Conservation (phyloP, 768 basidiomycete species). For the Collybia sordida region DNA sequence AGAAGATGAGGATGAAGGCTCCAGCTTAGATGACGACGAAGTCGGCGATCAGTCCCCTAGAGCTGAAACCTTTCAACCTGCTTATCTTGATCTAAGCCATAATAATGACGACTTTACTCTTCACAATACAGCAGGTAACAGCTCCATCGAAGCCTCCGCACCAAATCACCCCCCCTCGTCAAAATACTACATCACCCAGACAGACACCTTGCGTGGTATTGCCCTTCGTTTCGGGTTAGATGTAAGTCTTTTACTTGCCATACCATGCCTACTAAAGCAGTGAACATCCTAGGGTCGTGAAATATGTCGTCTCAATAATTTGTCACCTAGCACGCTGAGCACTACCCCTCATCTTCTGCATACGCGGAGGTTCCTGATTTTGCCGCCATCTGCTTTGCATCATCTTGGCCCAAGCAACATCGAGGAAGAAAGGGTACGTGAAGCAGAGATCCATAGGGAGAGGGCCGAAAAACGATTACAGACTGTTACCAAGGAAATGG, state of each 20-base stretch:
- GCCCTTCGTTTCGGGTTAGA: constrained; percentile 59
- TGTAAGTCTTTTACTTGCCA: constrained; percentile 38
- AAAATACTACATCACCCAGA: constrained; percentile 53
- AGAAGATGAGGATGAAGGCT: constrained; percentile 61
- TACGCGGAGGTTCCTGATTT: constrained; percentile 55
- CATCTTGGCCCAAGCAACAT: constrained; percentile 16
- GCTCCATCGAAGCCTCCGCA: background rate
- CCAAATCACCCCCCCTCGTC: constrained; percentile 13
- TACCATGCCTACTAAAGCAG: constrained; percentile 1
- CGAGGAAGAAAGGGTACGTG: constrained; percentile 32
- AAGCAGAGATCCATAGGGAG: constrained; percentile 46
- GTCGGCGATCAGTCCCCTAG: background rate
- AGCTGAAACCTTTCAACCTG: background rate
- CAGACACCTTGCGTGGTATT: constrained; percentile 67
- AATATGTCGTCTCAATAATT: constrained; percentile 64
- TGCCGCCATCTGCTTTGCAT: constrained; percentile 45
- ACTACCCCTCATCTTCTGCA: constrained; percentile 77
- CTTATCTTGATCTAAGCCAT: constrained; percentile 2
- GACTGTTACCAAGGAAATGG: constrained; percentile 65
- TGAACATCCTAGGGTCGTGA: constrained; percentile 44
- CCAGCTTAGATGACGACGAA: constrained; percentile 25
- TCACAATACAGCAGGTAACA: background rate
- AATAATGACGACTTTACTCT: background rate
- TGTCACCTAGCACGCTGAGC: constrained; percentile 62
- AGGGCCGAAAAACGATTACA: constrained; percentile 62